Evolutionary conservation across 2,329 filamentous ascomycete genomes (phyloP), one percentile per base, ranked within the genome.

Genomic region (Paradendryphiella salina): DNA sequence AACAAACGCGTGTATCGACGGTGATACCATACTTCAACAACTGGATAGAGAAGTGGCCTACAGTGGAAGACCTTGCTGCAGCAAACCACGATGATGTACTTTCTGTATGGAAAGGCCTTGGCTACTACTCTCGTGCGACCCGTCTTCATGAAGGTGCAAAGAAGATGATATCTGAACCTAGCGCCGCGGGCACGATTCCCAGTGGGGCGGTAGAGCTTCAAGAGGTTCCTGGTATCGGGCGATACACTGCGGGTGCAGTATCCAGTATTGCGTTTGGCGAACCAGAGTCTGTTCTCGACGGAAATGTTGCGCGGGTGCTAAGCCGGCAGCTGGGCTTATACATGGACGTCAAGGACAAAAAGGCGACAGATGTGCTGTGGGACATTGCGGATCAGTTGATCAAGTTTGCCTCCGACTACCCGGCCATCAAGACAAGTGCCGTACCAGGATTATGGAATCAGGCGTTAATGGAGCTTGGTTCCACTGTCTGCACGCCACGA

Each of bases 381-480:
- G 78, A 77, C 4, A 81, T 80, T 0, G 84, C 84, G 0, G 80
- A 80, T 51, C 76, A 75, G 2, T 71, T 86, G 9, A 82, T 82
- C 40, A 79, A 79, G 42, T 74, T 75, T 1, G 77, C 83, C 1
- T 79, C 81, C 6, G 39, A 50, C 0, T 52, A 56, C 7, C 57
- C 64, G 2, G 64, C 69, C 5, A 62, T 63, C 0, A 58, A 69
- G 17, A 55, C 64, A 11, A 84, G 79, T 46, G 77, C 81, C 44
- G 67, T 79, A 17, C 83, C 84, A 0, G 83, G 83, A 0, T 70
- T 79, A 52, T 86, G 83, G 84, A 84, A 84, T 0, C 84, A 86
- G 63, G 84, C 81, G 0, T 69, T 86, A 20, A 86, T 86, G 84
- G 84, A 86, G 61, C 74, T 86, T 3, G 84, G 84, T 3, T 85